phyloP scores from a whole-genome alignment of 768 basidiomycete genomes.

The Lactarius akahatsu region DNA sequence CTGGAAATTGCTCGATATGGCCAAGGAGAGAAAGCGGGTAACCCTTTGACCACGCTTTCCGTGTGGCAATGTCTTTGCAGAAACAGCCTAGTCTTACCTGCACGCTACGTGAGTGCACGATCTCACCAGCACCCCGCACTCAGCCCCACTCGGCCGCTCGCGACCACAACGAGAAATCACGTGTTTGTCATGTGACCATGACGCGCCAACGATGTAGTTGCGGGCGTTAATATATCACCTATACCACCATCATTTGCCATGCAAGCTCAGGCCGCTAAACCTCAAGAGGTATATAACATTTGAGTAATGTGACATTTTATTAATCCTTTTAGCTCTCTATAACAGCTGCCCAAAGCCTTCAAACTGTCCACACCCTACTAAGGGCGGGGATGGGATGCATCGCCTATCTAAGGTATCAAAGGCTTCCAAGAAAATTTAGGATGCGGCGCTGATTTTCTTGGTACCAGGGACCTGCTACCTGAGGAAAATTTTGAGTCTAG shows the following conservation, averaged over 20 bases:
- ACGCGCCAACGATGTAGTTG: slow-evolving; percentile 7
- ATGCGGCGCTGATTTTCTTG: slow-evolving; percentile 13
- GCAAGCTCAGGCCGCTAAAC: slow-evolving; percentile 42
- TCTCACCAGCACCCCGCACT: neutral
- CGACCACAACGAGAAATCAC: neutral
- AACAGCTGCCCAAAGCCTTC: slow-evolving; percentile 58
- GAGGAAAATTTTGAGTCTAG: slow-evolving; percentile 66
- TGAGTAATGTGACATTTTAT: neutral
- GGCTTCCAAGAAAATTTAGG: slow-evolving; percentile 22
- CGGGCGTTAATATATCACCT: neutral
- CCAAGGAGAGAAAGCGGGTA: neutral
- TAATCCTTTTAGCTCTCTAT: slow-evolving; percentile 31
- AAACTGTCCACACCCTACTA: slow-evolving; percentile 69
- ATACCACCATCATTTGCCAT: slow-evolving; percentile 31
- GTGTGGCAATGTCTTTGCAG: neutral
- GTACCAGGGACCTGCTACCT: slow-evolving; percentile 64
- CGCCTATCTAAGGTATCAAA: slow-evolving; percentile 62
- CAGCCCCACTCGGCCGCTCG: neutral
- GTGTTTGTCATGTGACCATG: slow-evolving; percentile 16
- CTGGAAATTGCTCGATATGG: neutral
- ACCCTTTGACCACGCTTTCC: neutral
- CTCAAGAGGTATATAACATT: slow-evolving; percentile 31
- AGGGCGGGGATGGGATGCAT: slow-evolving; percentile 75
- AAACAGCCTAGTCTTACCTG: neutral
- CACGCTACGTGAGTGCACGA: neutral